Evolutionary conservation across 169 alveolate species (phyloP).

Genomic region (Plasmodium ovale): DNA sequence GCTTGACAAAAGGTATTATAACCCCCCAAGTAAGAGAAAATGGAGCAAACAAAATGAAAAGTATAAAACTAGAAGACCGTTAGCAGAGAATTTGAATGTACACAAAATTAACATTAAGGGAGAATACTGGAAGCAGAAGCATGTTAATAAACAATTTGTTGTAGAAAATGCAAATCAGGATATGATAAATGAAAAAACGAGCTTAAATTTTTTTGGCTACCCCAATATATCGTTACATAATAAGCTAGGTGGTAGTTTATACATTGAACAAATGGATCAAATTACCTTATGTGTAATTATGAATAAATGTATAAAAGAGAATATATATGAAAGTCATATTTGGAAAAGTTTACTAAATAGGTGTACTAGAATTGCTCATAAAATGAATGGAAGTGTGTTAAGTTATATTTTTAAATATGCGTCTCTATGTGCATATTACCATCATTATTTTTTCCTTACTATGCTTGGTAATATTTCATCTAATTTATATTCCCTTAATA

Average conservation of each 20-base stretch:
- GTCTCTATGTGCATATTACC: conserved; percentile 77
- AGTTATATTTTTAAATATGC: conserved; percentile 81
- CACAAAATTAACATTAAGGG: conserved; percentile 85
- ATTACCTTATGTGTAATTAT: conserved; percentile 82
- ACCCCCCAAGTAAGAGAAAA: conserved; percentile 76
- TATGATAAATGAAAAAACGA: conserved; percentile 72
- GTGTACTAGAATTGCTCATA: conserved; percentile 79
- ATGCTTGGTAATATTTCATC: conserved; percentile 61
- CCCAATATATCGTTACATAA: conserved; percentile 81
- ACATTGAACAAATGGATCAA: conserved; percentile 86
- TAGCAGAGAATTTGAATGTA: conserved; percentile 84
- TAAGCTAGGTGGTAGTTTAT: conserved; percentile 86
- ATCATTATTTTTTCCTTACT: conserved; percentile 77
- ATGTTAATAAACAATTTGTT: conserved; percentile 79
- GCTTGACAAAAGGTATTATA: conserved; percentile 43
- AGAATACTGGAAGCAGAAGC: conserved; percentile 88
- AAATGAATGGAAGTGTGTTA: conserved; percentile 79
- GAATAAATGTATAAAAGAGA: conserved; percentile 80
- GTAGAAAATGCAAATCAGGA: conserved; percentile 67
- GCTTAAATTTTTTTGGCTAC: conserved; percentile 86
- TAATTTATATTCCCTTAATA: conserved; percentile 49
- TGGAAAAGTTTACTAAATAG: conserved; percentile 81
- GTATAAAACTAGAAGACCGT: conserved; percentile 85
- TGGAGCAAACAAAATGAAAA: conserved; percentile 89
- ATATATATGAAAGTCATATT: conserved; percentile 75